A percentile compares a stretch with the other conserved stretches of the same genome.
Conservation (phyloP, 345 rosid genomes). For the Pelargonium nanum region DNA sequence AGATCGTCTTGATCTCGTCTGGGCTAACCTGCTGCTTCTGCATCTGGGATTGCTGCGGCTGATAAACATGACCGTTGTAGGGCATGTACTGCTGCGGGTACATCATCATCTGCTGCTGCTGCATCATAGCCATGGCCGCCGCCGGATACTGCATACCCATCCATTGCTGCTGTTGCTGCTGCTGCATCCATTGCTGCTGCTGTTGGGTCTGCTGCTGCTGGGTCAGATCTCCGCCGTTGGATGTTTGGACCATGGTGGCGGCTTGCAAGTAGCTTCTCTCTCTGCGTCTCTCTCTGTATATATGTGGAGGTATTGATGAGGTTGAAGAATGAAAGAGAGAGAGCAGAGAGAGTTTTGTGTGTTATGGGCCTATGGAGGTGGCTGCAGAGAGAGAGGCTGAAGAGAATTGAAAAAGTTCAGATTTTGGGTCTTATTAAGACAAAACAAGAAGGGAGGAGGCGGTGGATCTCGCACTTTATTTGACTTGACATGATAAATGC, state of each 20-base stretch:
- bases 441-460: too few species aligned
- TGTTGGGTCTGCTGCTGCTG: constrained; percentile 14
- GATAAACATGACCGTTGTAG: constrained; percentile 17
- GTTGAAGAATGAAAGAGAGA: not conserved
- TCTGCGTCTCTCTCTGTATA: not conserved
- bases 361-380: not conserved
- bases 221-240: constrained; percentile 45
- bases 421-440: not conserved
- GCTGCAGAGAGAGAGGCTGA: not conserved
- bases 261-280: not conserved
- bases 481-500: too few species aligned
- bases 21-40: constrained; percentile 23
- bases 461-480: not conserved
- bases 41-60: constrained; percentile 8
- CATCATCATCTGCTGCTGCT: constrained; percentile 94
- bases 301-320: constrained; percentile 1
- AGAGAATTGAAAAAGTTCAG: not conserved
- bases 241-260: not conserved
- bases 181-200: constrained; percentile 25
- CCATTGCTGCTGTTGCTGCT: constrained; percentile 49
- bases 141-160: constrained; percentile 82
- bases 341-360: constrained; percentile 4
- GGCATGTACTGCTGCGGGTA: constrained; percentile 76
- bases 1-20: constrained; percentile 61
- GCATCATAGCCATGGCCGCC: constrained; percentile 88